These are phyloP conservation scores for Trametes versicolor DNA, from an alignment of 1,284 basidiomycete species.

Conservation along the genomic window DNA sequence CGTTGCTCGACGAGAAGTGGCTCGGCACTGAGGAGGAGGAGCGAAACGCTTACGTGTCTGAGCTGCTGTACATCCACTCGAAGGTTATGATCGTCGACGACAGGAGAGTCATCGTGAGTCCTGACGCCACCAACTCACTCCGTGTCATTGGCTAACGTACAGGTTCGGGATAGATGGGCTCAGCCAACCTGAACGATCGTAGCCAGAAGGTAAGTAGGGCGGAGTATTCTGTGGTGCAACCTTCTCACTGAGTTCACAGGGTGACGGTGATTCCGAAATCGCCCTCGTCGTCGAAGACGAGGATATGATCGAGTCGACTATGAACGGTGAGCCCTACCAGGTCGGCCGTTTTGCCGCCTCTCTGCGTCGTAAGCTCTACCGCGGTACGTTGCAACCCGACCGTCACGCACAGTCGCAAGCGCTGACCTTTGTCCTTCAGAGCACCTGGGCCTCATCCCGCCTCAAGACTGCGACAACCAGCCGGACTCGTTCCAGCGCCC, in stretches of 20 bases:
- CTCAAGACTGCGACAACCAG: constrained; percentile 59
- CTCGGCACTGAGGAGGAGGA: constrained; percentile 86
- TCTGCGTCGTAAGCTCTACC: constrained; percentile 80
- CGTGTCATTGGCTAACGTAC: constrained; percentile 4
- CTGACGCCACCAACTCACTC: background rate
- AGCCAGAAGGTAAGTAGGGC: constrained; percentile 68
- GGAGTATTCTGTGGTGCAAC: background rate
- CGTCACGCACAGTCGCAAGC: background rate
- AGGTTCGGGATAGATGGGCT: constrained; percentile 70
- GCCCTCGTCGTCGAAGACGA: constrained; percentile 90
- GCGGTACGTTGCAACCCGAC: constrained; percentile 53
- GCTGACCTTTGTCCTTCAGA: constrained; percentile 57
- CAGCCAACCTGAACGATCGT: constrained; percentile 91
- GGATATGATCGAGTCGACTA: constrained; percentile 78
- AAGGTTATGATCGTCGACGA: constrained; percentile 97
- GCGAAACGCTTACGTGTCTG: constrained; percentile 79
- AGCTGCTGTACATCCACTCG: constrained; percentile 83
- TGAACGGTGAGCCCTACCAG: constrained; percentile 80
- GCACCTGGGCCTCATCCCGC: constrained; percentile 85
- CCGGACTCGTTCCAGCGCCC: constrained; percentile 81
- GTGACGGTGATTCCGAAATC: constrained; percentile 94
- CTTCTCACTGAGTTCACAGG: constrained; percentile 52
- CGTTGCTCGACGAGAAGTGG: constrained; percentile 81
- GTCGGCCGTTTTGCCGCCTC: constrained; percentile 82
- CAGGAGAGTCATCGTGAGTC: constrained; percentile 80